phyloP scores from a whole-genome alignment of 805 yeast species.

The Candida adriatica region DNA sequence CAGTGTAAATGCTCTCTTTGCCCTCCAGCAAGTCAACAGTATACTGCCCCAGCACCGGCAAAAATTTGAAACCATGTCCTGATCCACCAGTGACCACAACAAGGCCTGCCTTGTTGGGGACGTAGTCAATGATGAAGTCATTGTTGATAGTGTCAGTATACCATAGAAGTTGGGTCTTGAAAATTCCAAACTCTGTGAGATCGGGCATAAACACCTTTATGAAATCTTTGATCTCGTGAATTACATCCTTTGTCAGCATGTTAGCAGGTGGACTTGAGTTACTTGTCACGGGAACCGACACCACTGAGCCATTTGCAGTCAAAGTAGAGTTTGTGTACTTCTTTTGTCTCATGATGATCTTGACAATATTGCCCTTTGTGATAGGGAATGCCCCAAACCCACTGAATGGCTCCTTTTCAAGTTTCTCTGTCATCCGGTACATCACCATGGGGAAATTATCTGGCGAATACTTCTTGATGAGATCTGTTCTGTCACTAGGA shows the following conservation, averaged over 20 bases:
- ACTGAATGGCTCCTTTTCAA: slow-evolving; percentile 23
- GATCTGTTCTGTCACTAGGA: slow-evolving; percentile 29
- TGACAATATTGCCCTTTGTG: slow-evolving; percentile 27
- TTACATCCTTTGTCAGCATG: slow-evolving; percentile 21
- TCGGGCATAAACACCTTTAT: slow-evolving; percentile 14
- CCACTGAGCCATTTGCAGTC: slow-evolving; percentile 14
- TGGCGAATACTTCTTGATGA: slow-evolving; percentile 26
- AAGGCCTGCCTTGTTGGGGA: slow-evolving; percentile 21
- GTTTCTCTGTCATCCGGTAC: slow-evolving; percentile 27
- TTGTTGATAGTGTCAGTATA: slow-evolving; percentile 28
- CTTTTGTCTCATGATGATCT: slow-evolving; percentile 29
- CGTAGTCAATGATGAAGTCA: slow-evolving; percentile 23
- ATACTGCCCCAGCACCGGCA: slow-evolving; percentile 27
- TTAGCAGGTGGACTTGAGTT: slow-evolving; percentile 18
- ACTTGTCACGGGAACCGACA: slow-evolving; percentile 27
- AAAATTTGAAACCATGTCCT: slow-evolving; percentile 29
- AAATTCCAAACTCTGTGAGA: slow-evolving; percentile 10
- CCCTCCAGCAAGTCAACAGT: slow-evolving; percentile 28
- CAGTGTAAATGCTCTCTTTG: slow-evolving; percentile 24
- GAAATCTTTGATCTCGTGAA: slow-evolving; percentile 17
- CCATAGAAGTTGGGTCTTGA: slow-evolving; percentile 28
- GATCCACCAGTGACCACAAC: slow-evolving; percentile 28
- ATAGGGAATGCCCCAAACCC: slow-evolving; percentile 30
- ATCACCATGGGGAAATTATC: slow-evolving; percentile 26
- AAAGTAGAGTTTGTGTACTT: slow-evolving; percentile 26